Evolutionary conservation across 2,329 filamentous ascomycete genomes (phyloP), one percentile per base, ranked within the genome.

Genomic region (Neonectria punicea): DNA sequence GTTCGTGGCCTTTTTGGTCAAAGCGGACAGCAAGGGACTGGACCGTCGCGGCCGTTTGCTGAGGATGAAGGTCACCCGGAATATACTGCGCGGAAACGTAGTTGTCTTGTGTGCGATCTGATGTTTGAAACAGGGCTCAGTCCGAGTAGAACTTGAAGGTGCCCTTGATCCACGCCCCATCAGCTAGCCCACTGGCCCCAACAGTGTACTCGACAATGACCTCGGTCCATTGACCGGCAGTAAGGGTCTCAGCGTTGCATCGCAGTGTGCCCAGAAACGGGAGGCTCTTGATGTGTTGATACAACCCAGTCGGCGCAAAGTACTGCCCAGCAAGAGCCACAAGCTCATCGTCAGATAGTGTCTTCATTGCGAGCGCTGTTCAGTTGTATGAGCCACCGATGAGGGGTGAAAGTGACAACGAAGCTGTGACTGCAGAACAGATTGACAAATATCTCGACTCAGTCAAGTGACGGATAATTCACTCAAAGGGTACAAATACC

Each of bases 91-190:
- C 75, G 13, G 75, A 77, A 7, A 79, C 71, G 57, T 78, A 78
- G 53, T 78, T 78, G 47, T 78, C 72, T 22, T 66, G 46, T 14
- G 30, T 67, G 4, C 67, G 70, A 55, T 78, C 70, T 1, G 78
- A 75, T 3, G 77, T 78, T 58, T 79, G 76, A 53, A 78, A 79
- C 1, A 78, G 63, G 3, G 75, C 76, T 77, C 76, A 79, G 65
- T 79, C 77, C 32, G 77, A 79, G 65, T 80, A 79, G 43, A 80
- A 79, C 49, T 80, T 79, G 72, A 79, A 79, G 0, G 78, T 79
- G 2, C 77, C 78, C 57, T 80, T 80, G 54, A 80, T 79, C 78
- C 75, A 79, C 4, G 77, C 77, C 2, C 78, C 76, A 20, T 68
- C 68, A 14, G 68, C 68, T 2, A 68, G 61, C 20, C 66, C 63